phyloP scores from a whole-genome alignment of 495 filamentous ascomycete species.

The Chaetomidium leptoderma region DNA sequence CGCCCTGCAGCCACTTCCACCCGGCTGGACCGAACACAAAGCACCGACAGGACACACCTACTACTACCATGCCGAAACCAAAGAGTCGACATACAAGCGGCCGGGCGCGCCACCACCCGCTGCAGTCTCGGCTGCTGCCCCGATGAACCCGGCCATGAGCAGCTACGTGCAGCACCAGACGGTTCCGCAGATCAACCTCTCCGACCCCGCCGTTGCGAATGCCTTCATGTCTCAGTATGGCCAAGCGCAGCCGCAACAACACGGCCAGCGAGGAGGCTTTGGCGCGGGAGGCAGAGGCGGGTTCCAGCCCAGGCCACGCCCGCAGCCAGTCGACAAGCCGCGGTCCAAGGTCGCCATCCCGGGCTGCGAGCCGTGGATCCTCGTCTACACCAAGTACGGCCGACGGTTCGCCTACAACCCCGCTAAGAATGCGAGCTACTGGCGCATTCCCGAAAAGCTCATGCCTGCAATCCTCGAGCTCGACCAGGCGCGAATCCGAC shows the following conservation, averaged over 20 bases:
- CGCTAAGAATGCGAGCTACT: conserved; percentile 79
- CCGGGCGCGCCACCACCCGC: conserved; percentile 42
- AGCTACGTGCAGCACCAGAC: conserved; percentile 45
- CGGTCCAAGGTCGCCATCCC: conserved; percentile 75
- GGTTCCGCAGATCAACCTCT: conserved; percentile 42
- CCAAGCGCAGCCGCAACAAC: conserved; percentile 20
- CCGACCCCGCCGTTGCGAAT: conserved; percentile 43
- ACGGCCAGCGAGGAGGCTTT: conserved; percentile 31
- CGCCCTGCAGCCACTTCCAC: conserved; percentile 56
- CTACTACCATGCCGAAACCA: conserved; percentile 83
- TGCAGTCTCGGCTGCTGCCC: conserved; percentile 26
- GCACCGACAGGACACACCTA: conserved; percentile 84
- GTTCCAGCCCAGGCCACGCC: conserved; percentile 50
- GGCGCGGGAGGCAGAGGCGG: conserved; percentile 47
- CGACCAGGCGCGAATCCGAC: conserved; percentile 53
- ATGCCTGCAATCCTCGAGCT: conserved; percentile 74
- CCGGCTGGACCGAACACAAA: conserved; percentile 90
- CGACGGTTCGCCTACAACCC: conserved; percentile 85
- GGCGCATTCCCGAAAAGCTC: conserved; percentile 83
- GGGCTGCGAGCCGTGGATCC: conserved; percentile 79
- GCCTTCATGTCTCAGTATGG: conserved; percentile 48
- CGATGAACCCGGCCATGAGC: conserved; percentile 28
- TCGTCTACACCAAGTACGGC: conserved; percentile 85
- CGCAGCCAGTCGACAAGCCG: conserved; percentile 71
- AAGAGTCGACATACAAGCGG: conserved; percentile 80